Evolutionary conservation across 225 moss, liverwort and hornwort species (phyloP).

Genomic region (Ulota crispa): DNA sequence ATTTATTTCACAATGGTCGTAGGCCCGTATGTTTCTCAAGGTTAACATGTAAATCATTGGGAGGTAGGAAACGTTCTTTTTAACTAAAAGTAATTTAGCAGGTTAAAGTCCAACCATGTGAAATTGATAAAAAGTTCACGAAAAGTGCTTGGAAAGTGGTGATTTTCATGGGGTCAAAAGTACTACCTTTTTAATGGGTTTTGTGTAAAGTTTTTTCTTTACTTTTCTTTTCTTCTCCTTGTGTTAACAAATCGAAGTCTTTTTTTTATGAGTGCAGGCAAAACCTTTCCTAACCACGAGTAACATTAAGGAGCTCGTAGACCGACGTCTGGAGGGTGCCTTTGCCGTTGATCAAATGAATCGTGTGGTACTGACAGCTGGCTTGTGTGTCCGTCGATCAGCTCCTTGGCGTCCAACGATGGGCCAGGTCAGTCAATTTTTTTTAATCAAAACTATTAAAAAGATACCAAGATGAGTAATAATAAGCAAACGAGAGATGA

Average conservation of each 20-base stretch:
- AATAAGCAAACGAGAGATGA: not conserved
- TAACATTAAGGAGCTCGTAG: constrained; percentile 46
- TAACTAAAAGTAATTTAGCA: not conserved
- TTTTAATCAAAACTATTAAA: not conserved
- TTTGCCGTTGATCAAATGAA: constrained; percentile 57
- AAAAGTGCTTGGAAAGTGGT: too few species aligned
- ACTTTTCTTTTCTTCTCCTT: not conserved
- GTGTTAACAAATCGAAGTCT: not conserved
- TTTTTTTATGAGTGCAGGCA: constrained; percentile 36
- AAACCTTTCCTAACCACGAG: constrained; percentile 47
- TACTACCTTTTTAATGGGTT: not conserved
- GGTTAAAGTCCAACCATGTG: too few species aligned
- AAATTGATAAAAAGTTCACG: too few species aligned
- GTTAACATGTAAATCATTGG: not conserved
- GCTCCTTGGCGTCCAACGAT: constrained; percentile 64
- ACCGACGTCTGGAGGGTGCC: constrained; percentile 43
- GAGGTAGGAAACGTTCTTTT: not conserved
- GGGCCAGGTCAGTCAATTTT: constrained; percentile 43
- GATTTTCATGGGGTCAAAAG: not conserved
- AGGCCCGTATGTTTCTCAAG: not conserved
- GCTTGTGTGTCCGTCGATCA: constrained; percentile 57
- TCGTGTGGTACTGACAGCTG: constrained; percentile 52
- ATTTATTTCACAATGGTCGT: too few species aligned
- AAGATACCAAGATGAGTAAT: not conserved
- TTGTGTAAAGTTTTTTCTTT: not conserved